These are phyloP conservation scores for Cyberlindnera mississippiensis DNA, from an alignment of 805 yeast genomes.

Conservation along the genomic window DNA sequence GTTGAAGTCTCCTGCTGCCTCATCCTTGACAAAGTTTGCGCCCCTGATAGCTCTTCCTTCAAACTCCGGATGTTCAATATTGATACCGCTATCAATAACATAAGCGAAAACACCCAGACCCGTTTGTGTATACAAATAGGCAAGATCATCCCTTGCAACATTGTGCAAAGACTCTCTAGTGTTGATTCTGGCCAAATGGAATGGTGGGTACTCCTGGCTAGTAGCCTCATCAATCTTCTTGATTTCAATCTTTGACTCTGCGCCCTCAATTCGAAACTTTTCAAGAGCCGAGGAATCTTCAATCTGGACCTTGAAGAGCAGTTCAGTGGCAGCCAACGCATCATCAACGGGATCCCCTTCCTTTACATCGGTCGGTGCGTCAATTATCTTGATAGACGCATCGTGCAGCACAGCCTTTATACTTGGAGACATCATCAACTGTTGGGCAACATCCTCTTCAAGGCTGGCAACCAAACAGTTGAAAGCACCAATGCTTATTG, in stretches of 20 bases:
- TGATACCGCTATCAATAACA: slow-evolving; percentile 79
- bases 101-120: slow-evolving; percentile 70
- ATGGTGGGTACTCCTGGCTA: slow-evolving; percentile 45
- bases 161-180: slow-evolving; percentile 31
- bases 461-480: slow-evolving; percentile 11
- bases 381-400: slow-evolving; percentile 3
- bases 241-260: neutral
- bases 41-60: slow-evolving; percentile 60
- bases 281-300: slow-evolving; percentile 3
- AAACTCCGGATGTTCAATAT: slow-evolving; percentile 52
- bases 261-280: neutral
- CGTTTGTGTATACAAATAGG: slow-evolving; percentile 43
- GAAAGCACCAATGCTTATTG: slow-evolving; percentile 10
- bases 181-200: slow-evolving; percentile 61
- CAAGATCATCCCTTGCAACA: neutral
- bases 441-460: neutral
- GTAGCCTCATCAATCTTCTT: neutral
- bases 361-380: slow-evolving; percentile 1
- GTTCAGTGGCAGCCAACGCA: too few species aligned
- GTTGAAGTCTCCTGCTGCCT: slow-evolving; percentile 55
- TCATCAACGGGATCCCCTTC: too few species aligned
- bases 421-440: neutral
- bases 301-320: slow-evolving; percentile 7
- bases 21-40: slow-evolving; percentile 51
- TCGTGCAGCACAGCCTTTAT: slow-evolving; percentile 6